Evolutionary conservation across 1,139 yeast genomes (phyloP).

Genomic region (Debaryomyces nepalensis): DNA sequence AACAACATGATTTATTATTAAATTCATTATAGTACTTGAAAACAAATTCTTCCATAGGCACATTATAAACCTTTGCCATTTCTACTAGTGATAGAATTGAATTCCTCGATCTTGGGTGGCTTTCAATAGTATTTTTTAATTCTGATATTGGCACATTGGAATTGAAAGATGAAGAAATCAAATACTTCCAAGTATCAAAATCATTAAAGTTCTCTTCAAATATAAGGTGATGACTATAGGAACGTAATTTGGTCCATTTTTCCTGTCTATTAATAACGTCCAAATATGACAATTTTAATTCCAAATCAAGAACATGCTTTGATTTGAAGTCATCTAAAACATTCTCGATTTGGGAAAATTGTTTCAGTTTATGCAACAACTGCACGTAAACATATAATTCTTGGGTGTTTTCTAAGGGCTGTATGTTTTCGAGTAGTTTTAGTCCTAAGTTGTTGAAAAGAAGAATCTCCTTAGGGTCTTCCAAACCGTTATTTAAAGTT

Average conservation of each 20-base stretch:
- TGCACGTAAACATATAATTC: conserved; percentile 60
- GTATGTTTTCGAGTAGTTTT: conserved; percentile 50
- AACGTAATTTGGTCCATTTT: conserved; percentile 47
- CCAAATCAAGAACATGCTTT: conserved; percentile 55
- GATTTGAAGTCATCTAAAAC: conserved; percentile 35
- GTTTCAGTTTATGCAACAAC: conserved; percentile 42
- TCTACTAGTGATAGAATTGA: conserved; percentile 59
- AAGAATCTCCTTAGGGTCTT: conserved; percentile 40
- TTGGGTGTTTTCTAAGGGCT: conserved; percentile 55
- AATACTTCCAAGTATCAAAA: conserved; percentile 61
- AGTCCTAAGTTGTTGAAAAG: conserved; percentile 62
- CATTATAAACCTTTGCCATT: conserved; percentile 31
- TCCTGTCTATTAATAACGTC: conserved; percentile 44
- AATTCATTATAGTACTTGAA: conserved; percentile 46
- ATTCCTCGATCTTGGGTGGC: conserved; percentile 53
- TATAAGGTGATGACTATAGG: conserved; percentile 38
- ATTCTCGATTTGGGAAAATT: conserved; percentile 33
- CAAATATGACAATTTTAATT: conserved; percentile 57
- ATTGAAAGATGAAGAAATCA: conserved; percentile 49
- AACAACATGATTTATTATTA: conserved; percentile 63
- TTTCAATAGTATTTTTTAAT: conserved; percentile 27
- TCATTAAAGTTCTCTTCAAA: conserved; percentile 55
- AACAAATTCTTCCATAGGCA: conserved; percentile 30
- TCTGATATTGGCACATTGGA: conserved; percentile 31
- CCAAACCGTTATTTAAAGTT: conserved; percentile 30